Evolutionary conservation across 345 rosid genomes (phyloP).

Genomic region (Combretum micranthum): DNA sequence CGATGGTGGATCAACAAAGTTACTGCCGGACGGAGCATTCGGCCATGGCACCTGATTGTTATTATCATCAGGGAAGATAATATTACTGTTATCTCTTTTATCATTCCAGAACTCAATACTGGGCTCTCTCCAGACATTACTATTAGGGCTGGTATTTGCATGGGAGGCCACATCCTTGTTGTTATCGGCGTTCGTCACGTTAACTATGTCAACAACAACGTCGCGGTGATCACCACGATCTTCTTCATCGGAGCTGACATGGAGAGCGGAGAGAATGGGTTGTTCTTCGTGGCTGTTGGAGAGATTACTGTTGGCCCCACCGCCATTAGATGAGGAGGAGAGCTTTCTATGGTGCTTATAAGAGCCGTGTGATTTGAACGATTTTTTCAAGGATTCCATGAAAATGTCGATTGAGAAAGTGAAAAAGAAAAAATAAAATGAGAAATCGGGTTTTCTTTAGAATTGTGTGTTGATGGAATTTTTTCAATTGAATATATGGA

Average conservation of each 20-base stretch:
- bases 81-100: too few species aligned
- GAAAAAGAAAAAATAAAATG: not conserved
- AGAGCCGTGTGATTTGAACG: slow-evolving; percentile 43
- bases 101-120: slow-evolving; percentile 37
- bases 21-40: not conserved
- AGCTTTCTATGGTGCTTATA: slow-evolving; percentile 24
- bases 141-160: not conserved
- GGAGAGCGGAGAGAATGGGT: slow-evolving; percentile 43
- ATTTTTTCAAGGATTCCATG: slow-evolving; percentile 29
- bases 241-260: not conserved
- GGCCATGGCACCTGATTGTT: not conserved
- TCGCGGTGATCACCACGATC: slow-evolving; percentile 3
- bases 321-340: slow-evolving; percentile 7
- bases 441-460: not conserved
- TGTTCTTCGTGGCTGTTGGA: slow-evolving; percentile 31
- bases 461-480: not conserved
- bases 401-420: not conserved
- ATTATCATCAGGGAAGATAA: too few species aligned
- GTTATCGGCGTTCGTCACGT: not conserved
- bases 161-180: not conserved
- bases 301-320: slow-evolving; percentile 3
- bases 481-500: too few species aligned
- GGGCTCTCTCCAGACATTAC: slow-evolving; percentile 17
- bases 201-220: slow-evolving; percentile 9
- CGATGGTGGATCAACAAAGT: slow-evolving; percentile 25